Evolutionary conservation across 148 eudicot species (phyloP), one percentile per base, ranked within the genome.

Genomic region (Euryodendron excelsum): DNA sequence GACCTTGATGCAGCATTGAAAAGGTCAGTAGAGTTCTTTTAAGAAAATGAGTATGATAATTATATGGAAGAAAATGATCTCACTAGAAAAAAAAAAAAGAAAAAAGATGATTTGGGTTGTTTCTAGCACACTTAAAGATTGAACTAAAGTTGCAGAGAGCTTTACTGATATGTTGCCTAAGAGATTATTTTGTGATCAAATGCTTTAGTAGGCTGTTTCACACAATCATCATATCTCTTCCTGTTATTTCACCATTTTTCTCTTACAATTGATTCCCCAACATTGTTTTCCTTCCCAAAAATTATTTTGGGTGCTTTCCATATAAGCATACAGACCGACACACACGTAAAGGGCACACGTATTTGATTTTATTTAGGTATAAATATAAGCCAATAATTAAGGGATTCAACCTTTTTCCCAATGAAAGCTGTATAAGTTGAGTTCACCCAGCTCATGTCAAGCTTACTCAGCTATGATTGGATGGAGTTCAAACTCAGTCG

Each of bases 1-100:
- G 93, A 94, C 74, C 87, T 94, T 37, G 93, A 94, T 73, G 90
- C 89, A 61, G 84, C 96, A 74, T 80, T 94, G 76, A 93, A 87
- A 88, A 92, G 91, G 94, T 89, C 62, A 58, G 82, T 76, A 33
- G 36, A 27, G 78, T 36, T 66, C 23, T 21, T 62, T 55, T 7
- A 33, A 33, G n/a, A 60, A 58, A 74, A 2, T 67, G 13, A 48
- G 13, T 17, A 59, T 23, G 41, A 30, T 55, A 52, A 27, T 72
- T 9, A 3, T 31, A 4, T 31, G 17, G 18, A 50, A 37, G 9
- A 72, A 12, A 45, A 27, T 27, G 1, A 2, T 70, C 9, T 18
- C 14, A 2, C 56, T 14, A 12, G 56, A 52, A 52, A n/a, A n/a
- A n/a, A n/a, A n/a, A n/a, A n/a, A n/a, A n/a, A n/a, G n/a, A n/a